Conservation (phyloP, 257 asterid species). For the Solanum chilense region DNA sequence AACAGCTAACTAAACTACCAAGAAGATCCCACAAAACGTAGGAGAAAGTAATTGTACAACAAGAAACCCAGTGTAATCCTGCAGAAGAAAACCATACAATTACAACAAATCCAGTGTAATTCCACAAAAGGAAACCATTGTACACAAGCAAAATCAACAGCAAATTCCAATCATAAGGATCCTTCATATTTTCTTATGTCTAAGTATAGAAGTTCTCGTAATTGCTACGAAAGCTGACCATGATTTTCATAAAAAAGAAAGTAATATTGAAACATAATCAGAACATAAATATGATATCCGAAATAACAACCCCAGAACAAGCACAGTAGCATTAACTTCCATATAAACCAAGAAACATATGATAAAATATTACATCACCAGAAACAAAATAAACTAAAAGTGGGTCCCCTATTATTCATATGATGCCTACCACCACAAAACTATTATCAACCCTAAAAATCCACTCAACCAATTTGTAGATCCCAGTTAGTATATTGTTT, state of each 20-base stretch:
- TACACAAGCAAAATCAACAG: neutral
- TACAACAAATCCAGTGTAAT: neutral
- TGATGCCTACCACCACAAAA: neutral
- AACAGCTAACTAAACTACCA: neutral
- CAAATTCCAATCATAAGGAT: neutral
- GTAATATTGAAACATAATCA: neutral
- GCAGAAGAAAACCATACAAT: neutral
- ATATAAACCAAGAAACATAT: neutral
- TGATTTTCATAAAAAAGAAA: neutral
- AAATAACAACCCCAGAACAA: neutral
- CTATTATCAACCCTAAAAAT: neutral
- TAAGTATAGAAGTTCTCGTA: neutral
- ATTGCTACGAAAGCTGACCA: neutral
- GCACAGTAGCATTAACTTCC: neutral
- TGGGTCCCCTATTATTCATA: neutral
- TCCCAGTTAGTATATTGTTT: neutral
- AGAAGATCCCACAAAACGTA: neutral
- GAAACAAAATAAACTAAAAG: neutral
- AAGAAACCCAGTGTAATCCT: neutral
- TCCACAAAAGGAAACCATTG: neutral
- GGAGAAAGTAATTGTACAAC: neutral
- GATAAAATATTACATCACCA: neutral
- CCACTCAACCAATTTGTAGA: neutral
- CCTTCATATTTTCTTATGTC: neutral
- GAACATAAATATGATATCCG: neutral